Percentiles rank a stretch among this genome's conserved stretches.
Evolutionary conservation across 495 filamentous ascomycete species (phyloP).

Genomic region (Oidiodendron maius): DNA sequence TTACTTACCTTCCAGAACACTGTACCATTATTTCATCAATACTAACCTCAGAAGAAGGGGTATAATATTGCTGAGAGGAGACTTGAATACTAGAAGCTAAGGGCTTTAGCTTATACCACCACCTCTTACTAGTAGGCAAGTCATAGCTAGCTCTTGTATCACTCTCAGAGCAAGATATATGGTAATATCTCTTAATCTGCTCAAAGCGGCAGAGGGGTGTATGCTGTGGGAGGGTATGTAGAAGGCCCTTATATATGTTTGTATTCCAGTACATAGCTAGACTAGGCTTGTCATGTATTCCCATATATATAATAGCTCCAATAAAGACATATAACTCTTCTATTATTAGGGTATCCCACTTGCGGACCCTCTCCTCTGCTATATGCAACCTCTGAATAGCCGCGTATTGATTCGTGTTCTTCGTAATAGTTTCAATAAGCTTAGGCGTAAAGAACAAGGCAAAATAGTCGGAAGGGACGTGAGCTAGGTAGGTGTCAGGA

Average conservation of each 20-base stretch:
- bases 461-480: constrained; percentile 11
- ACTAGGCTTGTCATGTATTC: constrained; percentile 4
- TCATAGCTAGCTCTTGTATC: too few relatives aligned
- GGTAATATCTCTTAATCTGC: constrained; percentile 6
- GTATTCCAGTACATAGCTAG: too few relatives aligned
- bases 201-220: constrained; percentile 4
- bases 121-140: not conserved
- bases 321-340: constrained; percentile 9
- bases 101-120: too few relatives aligned
- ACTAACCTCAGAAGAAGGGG: constrained; percentile 3
- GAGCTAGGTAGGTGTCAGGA: too few relatives aligned
- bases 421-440: constrained; percentile 6
- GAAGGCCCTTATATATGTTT: constrained; percentile 4
- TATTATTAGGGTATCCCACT: constrained; percentile 1
- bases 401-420: constrained; percentile 14
- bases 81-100: constrained; percentile 4
- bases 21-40: too few relatives aligned
- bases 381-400: not conserved
- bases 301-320: constrained; percentile 12
- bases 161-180: constrained; percentile 7
- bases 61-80: constrained; percentile 8
- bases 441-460: constrained; percentile 7
- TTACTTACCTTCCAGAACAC: too few relatives aligned
- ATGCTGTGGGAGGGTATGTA: constrained; percentile 2
- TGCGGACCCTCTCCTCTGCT: too few relatives aligned